Conservation (phyloP, 2,329 filamentous ascomycete species). For the Colletotrichum sp. region DNA sequence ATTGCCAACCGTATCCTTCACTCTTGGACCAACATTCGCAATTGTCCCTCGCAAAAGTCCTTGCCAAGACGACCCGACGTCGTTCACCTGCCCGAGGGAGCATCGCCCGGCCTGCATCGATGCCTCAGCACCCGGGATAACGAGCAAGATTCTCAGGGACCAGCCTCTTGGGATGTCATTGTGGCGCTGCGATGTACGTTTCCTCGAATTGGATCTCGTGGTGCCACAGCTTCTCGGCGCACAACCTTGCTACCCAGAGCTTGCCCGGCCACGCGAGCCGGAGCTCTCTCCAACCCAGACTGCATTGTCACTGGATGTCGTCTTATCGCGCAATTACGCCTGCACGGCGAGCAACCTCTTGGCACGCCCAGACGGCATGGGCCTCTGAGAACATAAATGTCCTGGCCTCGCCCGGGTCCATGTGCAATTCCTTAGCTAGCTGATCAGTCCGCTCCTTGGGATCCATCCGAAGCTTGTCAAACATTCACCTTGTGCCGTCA, state of each 20-base stretch:
- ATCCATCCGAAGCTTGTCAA: constrained; percentile 2
- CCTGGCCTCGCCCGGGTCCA: not conserved
- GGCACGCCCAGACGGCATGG: constrained; percentile 5
- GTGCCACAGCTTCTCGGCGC: not conserved
- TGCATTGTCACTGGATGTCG: not conserved
- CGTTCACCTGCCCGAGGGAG: constrained; percentile 17
- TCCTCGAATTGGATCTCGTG: not conserved
- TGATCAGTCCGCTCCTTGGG: constrained; percentile 8
- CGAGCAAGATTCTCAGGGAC: not conserved
- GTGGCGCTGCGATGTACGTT: not conserved
- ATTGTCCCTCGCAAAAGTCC: constrained; percentile 1
- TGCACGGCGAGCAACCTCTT: not conserved
- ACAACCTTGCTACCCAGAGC: not conserved
- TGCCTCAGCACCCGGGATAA: not conserved
- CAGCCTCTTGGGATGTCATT: not conserved
- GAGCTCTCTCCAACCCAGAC: not conserved
- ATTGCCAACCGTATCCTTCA: not conserved
- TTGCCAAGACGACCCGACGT: constrained; percentile 7
- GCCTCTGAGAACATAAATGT: not conserved
- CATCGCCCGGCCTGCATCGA: constrained; percentile 8
- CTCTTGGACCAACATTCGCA: not conserved
- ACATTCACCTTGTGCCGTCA: not conserved
- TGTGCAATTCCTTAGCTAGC: accelerated
- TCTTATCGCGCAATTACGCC: constrained; percentile 16
- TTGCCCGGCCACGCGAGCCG: not conserved